Evolutionary conservation across 768 basidiomycete species (phyloP), one percentile per base, ranked within the genome.

Genomic region (Termitomyces sp.): DNA sequence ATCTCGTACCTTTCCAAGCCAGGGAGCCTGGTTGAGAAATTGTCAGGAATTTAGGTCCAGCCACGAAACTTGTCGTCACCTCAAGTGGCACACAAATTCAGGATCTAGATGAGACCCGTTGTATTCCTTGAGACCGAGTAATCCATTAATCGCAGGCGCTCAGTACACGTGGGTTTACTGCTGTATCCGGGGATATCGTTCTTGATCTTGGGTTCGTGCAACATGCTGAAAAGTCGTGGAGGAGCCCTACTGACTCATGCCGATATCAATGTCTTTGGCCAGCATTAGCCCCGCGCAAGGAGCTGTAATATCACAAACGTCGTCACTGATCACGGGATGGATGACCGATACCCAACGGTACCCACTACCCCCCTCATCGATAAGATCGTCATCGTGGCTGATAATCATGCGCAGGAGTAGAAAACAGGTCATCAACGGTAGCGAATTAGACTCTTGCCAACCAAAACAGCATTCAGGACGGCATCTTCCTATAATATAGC

Each of bases 1-100:
- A 14, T 21, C 31, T 32, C 31, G 17, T 12, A 34, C 32, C 47
- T 23, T 23, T 21, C 12, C 19, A 21, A 41, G 10, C n/a, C 9
- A 3, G n/a, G 4, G 4, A 2, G 16, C n/a, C n/a, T n/a, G n/a
- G 12, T 68, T 29, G 76, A 53, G 2, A 69, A 65, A 43, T 66
- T 69, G 75, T n/a, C n/a, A n/a, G n/a, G n/a, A n/a, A n/a, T n/a
- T n/a, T n/a, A n/a, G n/a, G n/a, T n/a, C n/a, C n/a, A n/a, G n/a
- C n/a, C n/a, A n/a, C n/a, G n/a, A n/a, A n/a, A n/a, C n/a, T n/a
- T n/a, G n/a, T n/a, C n/a, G n/a, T n/a, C n/a, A n/a, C n/a, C n/a
- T n/a, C 40, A 29, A 35, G 53, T 54, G 53, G 42, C 53, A 43
- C 23, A 54, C 31, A 46, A 17, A n/a, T n/a, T 34, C 44, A 16